These are phyloP conservation scores for Cordyceps tenuipes DNA, from an alignment of 2,329 filamentous ascomycete genomes.

Conservation along the genomic window DNA sequence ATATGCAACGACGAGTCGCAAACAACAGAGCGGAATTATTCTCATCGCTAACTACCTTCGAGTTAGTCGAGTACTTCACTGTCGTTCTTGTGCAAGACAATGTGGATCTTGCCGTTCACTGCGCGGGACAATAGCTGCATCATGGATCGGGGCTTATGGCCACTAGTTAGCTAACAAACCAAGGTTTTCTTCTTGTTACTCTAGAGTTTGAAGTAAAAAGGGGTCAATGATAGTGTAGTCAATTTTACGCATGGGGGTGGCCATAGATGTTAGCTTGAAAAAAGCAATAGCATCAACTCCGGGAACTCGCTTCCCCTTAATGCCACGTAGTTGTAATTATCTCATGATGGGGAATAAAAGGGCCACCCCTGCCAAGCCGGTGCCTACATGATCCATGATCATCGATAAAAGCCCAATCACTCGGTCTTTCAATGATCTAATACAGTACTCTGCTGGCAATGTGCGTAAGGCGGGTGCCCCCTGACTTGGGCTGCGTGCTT, in stretches of 20 bases:
- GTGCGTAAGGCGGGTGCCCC: not conserved
- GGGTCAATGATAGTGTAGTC: not conserved
- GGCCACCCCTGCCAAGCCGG: not conserved
- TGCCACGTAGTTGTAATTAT: not conserved
- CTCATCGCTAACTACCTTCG: too few relatives aligned
- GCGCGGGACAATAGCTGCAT: not conserved
- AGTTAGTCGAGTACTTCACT: not conserved
- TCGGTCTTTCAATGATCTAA: not conserved
- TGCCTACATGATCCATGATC: not conserved
- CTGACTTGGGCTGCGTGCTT: slow-evolving; percentile 1
- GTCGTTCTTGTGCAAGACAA: not conserved
- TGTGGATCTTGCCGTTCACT: not conserved
- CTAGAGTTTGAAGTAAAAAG: not conserved
- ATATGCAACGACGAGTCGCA: too few relatives aligned
- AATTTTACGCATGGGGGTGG: not conserved
- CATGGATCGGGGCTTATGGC: not conserved
- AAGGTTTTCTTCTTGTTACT: not conserved
- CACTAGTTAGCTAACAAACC: too few relatives aligned
- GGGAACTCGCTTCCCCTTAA: not conserved
- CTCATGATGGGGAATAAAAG: not conserved
- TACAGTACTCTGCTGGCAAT: not conserved
- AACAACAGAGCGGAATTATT: too few relatives aligned
- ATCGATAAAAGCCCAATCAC: not conserved
- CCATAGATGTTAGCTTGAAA: not conserved
- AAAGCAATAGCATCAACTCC: not conserved